A percentile compares a stretch with the other conserved stretches of the same genome.
These are phyloP conservation scores for Penicillium crustosum DNA, from an alignment of 2,329 filamentous ascomycete genomes.

Conservation along the genomic window DNA sequence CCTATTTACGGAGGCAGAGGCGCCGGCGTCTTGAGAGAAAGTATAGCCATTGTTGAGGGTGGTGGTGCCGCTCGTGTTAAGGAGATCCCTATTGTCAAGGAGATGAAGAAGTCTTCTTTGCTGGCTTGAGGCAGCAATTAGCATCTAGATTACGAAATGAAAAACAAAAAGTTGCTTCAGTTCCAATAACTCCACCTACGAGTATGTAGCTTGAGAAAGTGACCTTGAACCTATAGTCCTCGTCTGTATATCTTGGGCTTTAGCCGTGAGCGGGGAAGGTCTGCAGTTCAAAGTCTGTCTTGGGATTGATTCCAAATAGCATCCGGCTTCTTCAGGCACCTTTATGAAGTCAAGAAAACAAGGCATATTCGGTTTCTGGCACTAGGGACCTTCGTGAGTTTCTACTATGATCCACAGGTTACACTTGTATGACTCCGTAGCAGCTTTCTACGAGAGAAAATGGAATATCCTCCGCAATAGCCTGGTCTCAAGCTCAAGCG, in stretches of 20 bases:
- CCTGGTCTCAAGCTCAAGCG: too few species aligned
- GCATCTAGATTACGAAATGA: constrained; percentile 2
- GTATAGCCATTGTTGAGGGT: constrained; percentile 37
- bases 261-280: neutral
- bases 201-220: neutral
- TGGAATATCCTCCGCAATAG: neutral
- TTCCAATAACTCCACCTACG: neutral
- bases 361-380: neutral
- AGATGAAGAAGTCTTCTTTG: constrained; percentile 43
- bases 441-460: neutral
- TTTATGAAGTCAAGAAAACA: neutral
- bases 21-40: constrained; percentile 44
- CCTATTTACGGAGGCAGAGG: constrained; percentile 19
- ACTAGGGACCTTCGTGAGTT: neutral
- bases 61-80: constrained; percentile 33
- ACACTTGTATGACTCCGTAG: neutral
- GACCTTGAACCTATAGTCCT: too few species aligned
- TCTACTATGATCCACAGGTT: neutral
- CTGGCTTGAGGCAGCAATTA: constrained; percentile 27
- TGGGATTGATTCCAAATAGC: neutral
- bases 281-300: neutral
- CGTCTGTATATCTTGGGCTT: neutral
- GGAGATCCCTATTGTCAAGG: constrained; percentile 55
- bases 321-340: too few species aligned
- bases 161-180: constrained; percentile 2